Evolutionary conservation across 176 grass and related monocot species (phyloP), one percentile per base, ranked within the genome.

Genomic region (Alopecurus myosuroides): DNA sequence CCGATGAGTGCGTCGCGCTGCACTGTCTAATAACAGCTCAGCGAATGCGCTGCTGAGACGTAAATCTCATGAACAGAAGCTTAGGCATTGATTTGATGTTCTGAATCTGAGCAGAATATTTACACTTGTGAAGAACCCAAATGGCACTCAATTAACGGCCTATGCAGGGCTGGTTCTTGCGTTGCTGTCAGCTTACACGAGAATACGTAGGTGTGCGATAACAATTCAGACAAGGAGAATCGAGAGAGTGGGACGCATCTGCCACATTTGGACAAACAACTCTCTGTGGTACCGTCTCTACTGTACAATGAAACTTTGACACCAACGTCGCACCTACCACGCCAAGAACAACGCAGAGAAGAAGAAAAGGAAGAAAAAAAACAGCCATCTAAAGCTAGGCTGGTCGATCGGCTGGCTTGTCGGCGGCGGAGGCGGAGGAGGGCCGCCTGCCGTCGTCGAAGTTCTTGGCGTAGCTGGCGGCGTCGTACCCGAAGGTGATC

Each of bases 391-490:
- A 56, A 29, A 25, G 8, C n/a, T 11, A 12, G 29, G 48, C 0
- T 34, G 19, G 1, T 7, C 44, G 51, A 66, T 30, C 71, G 14
- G 73, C 70, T 4, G 46, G 70, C 48, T 19, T 52, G 19, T 29
- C 15, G 67, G 41, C 49, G 39, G 30, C 67, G 19, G 18, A 29
- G 70, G 14, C 68, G 65, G 80, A 45, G 69, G 70, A 79, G 30
- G 77, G 52, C 42, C 85, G 56, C 25, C 72, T n/a, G 10, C 97
- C 94, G 39, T 95, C 94, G 58, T 99, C 97, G 70, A 99, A 99
- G 83, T 99, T 99, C 84, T 99, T 99, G 75, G 97, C 89, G 87
- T 99, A 96, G 87, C 97, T 99, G 66, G 79, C 97, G 1, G 91
- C 84, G 82, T 99, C 93, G 79, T 99, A 99, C 30, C 77, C 79